These are phyloP conservation scores for Irpex sp. DNA, from an alignment of 1,284 basidiomycete genomes.

Conservation along the genomic window DNA sequence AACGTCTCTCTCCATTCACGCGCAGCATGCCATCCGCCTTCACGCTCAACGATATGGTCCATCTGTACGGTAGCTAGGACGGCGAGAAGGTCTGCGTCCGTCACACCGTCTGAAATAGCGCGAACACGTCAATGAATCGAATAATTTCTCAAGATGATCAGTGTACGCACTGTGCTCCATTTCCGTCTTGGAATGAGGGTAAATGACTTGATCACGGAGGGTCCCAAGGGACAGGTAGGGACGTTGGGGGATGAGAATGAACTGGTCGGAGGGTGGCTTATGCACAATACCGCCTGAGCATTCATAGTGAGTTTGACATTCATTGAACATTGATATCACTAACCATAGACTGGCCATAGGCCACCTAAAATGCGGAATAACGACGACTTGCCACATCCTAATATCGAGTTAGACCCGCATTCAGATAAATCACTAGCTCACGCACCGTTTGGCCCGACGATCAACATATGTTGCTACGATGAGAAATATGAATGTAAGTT, in stretches of 20 bases:
- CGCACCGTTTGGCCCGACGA: conserved; percentile 88
- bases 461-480: conserved; percentile 79
- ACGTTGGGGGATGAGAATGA: conserved; percentile 94
- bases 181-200: conserved; percentile 79
- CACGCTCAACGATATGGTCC: conserved; percentile 87
- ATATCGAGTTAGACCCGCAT: conserved; percentile 1
- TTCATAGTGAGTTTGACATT: not conserved
- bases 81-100: conserved; percentile 72
- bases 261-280: conserved; percentile 87
- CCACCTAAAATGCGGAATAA: conserved; percentile 95
- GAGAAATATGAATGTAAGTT: no score
- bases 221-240: conserved; percentile 94
- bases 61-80: conserved; percentile 85
- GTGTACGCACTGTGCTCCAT: conserved; percentile 65
- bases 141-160: conserved; percentile 11
- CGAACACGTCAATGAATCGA: no score
- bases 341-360: conserved; percentile 94
- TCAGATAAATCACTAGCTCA: not conserved
- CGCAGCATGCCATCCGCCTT: conserved; percentile 90
- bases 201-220: conserved; percentile 88
- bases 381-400: conserved; percentile 85
- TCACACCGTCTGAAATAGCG: conserved; percentile 50
- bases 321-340: conserved; percentile 11
- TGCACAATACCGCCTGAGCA: conserved; percentile 76
- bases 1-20: conserved; percentile 93